Base-by-base conservation (phyloP, 306 rosid species). In the Begonia peltatifolia region DNA sequence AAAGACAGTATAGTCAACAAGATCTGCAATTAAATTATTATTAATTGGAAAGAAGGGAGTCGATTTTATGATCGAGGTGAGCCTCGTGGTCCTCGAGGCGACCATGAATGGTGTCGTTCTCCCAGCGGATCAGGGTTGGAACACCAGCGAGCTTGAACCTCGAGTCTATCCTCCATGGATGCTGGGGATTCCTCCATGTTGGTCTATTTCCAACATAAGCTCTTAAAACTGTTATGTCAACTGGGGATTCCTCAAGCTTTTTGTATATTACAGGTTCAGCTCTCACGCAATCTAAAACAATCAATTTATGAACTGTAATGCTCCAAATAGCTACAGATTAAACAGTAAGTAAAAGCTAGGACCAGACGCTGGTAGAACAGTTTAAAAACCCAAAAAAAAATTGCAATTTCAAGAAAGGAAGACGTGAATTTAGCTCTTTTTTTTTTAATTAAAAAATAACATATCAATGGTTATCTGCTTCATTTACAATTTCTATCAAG, bases 71-170 rank as follows among this genome's bases (percentile, higher is more conserved):
- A 51, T 82, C 90, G 53, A 74, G 14, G 63, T 85, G 90, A 35
- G 94, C 92, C 78, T 85, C 92, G 60, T 85, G 43, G 70, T 85
- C 97, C 69, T 83, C 97, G 11, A 90, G 81, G 65, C 95, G 86
- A 66, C 82, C 94, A 46, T 68, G 74, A 71, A 83, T 41, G 0
- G 65, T 50, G 15, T 80, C 86, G 18, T 73, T 83, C 67, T 76
- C 92, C 97, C 94, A 83, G 54, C 65, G 82, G 54, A 83, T 30
- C 58, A 90, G 71, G 0, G 97, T 85, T 4, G 97, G 95, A 41
- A 80, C 94, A 17, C 95, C 87, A 3, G 83, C 74, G 60, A 90
- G 72, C 79, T 80, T 80, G 72, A 90, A 85, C 68, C 54, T 75
- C 3, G 94, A 59, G 35, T 83, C 92, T 59, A 78, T 75, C 72